Base-by-base conservation (phyloP, 148 eudicot genomes). In the Drosera capensis region DNA sequence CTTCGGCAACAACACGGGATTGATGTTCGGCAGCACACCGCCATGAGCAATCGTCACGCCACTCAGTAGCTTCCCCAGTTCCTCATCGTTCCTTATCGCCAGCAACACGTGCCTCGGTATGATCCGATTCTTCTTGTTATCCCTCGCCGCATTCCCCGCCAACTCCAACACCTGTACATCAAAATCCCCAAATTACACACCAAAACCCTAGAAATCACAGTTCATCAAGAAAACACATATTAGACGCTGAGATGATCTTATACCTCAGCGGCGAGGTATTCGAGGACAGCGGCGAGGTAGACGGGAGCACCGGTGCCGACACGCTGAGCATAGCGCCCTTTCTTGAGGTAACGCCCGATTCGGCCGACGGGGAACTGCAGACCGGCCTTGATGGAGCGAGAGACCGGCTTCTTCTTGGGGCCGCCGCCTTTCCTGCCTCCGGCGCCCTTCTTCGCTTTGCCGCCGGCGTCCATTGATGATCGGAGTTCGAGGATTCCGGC, bases 271-370 rank as follows among this genome's bases (percentile, higher is more conserved):
- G 63, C 63, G 19, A 59, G n/a, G 37, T 59, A 59, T n/a, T n/a
- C n/a, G n/a, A n/a, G n/a, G n/a, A n/a, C n/a, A n/a, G n/a, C n/a
- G n/a, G n/a, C n/a, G n/a, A n/a, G n/a, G n/a, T n/a, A n/a, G n/a
- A n/a, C n/a, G n/a, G n/a, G n/a, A n/a, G n/a, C n/a, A n/a, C n/a
- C 56, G 14, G 63, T 43, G 9, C 63, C 63, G 30, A 59, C 63
- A 14, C 63, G 45, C 5, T 59, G 63, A 59, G 63, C 63, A 25
- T 59, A 51, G 11, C 63, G 30, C 1, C 63, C 63, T 20, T 59
- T 51, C 62, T 58, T 58, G 42, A 58, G 43, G n/a, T 58, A 58
- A 23, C 62, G 29, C 0, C 55, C 62, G 4, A 58, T 58, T 3
- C 55, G 23, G 2, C 62, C 62, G 2, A 49, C 62, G 25, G 55